These are phyloP conservation scores for Hanseniaspora mollemarum DNA, from an alignment of 805 yeast species.

Conservation along the genomic window DNA sequence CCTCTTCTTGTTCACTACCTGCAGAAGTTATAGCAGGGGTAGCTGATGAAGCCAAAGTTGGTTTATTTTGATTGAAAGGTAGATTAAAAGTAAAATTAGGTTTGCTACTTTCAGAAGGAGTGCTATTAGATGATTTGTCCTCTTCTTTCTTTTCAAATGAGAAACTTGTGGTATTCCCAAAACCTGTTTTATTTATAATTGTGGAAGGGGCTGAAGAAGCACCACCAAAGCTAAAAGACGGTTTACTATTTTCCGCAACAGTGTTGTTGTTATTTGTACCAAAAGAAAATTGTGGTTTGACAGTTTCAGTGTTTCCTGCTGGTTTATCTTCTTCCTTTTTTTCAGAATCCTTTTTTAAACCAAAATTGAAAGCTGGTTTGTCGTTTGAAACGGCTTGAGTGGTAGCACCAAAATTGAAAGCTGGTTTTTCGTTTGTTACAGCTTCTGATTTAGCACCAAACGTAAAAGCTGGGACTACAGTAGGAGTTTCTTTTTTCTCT, in stretches of 20 bases:
- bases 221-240: conserved; percentile 20
- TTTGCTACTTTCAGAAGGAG: not conserved
- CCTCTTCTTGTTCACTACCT: conserved; percentile 32
- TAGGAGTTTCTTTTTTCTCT: conserved; percentile 12
- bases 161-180: conserved; percentile 17
- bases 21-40: conserved; percentile 17
- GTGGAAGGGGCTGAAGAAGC: not conserved
- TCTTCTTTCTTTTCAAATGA: conserved; percentile 7
- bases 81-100: conserved; percentile 29
- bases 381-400: not conserved
- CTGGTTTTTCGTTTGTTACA: conserved; percentile 11
- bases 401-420: not conserved
- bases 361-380: not conserved
- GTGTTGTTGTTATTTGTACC: conserved; percentile 19
- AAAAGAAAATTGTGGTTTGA: conserved; percentile 20
- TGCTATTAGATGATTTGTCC: conserved; percentile 13
- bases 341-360: not conserved
- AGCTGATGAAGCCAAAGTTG: conserved; percentile 19
- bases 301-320: conserved; percentile 2
- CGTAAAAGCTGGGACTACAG: not conserved
- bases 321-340: not conserved
- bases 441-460: conserved; percentile 3
- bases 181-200: conserved; percentile 20
- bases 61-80: conserved; percentile 27
- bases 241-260: conserved; percentile 15